Evolutionary conservation across 305 asterid species (phyloP), one percentile per base, ranked within the genome.

Genomic region (Caryopteris hybrid): DNA sequence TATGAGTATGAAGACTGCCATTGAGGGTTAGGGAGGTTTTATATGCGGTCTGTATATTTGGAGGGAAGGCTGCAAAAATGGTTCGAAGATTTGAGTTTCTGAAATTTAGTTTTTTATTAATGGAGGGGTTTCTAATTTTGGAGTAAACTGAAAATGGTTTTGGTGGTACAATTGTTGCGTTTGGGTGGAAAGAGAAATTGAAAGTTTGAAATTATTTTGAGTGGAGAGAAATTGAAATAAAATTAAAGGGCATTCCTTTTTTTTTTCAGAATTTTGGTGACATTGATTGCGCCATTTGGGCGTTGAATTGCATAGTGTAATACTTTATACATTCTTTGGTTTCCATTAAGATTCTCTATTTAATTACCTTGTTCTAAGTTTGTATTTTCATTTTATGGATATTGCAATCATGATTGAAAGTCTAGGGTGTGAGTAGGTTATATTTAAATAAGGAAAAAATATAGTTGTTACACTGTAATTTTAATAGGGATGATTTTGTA

Each of bases 111-210:
- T 65, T 54, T 22, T 51, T 54, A 13, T 33, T 41, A 25, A 29
- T 54, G 66, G 65, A 62, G 76, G 70, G 65, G 53, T 66, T 27
- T 63, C 3, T 3, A 62, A 42, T n/a, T 62, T 69, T 69, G 51
- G 73, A 54, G 22, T 66, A 12, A 3, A 3, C 0, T 25, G 42
- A 8, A 43, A 65, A n/a, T 25, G 23, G 16, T 13, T 48, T 4
- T 13, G 18, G 48, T 56, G 31, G 18, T 43, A 27, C 17, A 52
- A 20, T 18, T 18, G 17, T 51, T 53, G 63, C 2, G 46, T 41
- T 54, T 54, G 21, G 65, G 61, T 13, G 43, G 39, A 12, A 25
- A 25, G 41, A 22, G 33, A 63, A 22, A 20, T 33, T 63, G 18
- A 42, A 58, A 17, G 5, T 7, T 64, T 6, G 14, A 64, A 31